Percentiles rank a stretch among this genome's conserved stretches.
phyloP scores from a whole-genome alignment of 2,329 filamentous ascomycete genomes.

The Hypocrella siamensis region DNA sequence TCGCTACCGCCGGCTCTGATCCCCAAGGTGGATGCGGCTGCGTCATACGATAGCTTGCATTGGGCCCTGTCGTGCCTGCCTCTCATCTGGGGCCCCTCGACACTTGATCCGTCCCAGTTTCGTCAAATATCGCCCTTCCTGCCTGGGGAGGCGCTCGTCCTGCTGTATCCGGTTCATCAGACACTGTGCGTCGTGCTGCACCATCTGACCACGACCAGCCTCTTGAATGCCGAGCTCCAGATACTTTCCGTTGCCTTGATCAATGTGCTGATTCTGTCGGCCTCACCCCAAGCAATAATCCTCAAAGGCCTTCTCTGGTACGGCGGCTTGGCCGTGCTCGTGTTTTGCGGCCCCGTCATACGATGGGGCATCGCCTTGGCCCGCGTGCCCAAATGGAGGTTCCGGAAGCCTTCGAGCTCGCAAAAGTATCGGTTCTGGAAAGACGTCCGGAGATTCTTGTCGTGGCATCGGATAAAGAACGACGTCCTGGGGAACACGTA shows the following conservation, averaged over 20 bases:
- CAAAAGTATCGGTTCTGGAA: constrained; percentile 20
- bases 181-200: constrained; percentile 58
- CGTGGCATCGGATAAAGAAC: constrained; percentile 30
- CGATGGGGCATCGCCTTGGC: constrained; percentile 75
- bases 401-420: constrained; percentile 39
- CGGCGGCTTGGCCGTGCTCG: constrained; percentile 61
- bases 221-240: constrained; percentile 76
- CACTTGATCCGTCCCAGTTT: constrained; percentile 19
- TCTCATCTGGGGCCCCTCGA: constrained; percentile 21
- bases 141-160: constrained; percentile 37
- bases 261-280: constrained; percentile 62
- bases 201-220: constrained; percentile 74
- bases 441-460: constrained; percentile 23
- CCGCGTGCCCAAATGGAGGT: constrained; percentile 81
- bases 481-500: constrained; percentile 16
- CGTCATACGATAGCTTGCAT: constrained; percentile 52
- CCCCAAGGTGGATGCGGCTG: constrained; percentile 40
- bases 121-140: constrained; percentile 18
- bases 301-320: constrained; percentile 75
- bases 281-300: constrained; percentile 70
- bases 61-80: constrained; percentile 67
- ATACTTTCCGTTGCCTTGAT: constrained; percentile 71
- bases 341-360: constrained; percentile 59
- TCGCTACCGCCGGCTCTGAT: constrained; percentile 61
- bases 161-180: constrained; percentile 74